Evolutionary conservation across 2,329 filamentous ascomycete genomes (phyloP), one percentile per base, ranked within the genome.

Genomic region (Allantophomopsis cytisporea): DNA sequence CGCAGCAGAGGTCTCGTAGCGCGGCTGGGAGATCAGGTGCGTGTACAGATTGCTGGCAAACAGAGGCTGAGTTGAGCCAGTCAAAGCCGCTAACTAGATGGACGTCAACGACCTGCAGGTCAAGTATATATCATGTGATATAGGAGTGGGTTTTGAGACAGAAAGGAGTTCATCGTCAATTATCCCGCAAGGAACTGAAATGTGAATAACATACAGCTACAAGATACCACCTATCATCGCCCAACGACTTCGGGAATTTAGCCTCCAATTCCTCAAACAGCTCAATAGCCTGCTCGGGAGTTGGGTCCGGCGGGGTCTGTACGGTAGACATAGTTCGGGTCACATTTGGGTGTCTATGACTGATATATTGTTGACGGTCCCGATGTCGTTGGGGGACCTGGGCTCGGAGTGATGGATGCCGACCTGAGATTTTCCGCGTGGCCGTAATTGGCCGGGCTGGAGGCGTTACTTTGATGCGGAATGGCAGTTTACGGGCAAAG

Each of bases 11-110:
- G 61, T 65, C 1, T 57, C 47, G 47, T 63, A 68, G 32, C 62
- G 54, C 0, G 69, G 63, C 43, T 70, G 61, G 33, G 56, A 52
- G 49, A 65, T 68, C 30, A 80, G 63, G 47, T 76, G 59, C 10
- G 61, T 62, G 58, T 79, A 79, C 1, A 80, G 65, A 11, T 66
- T 58, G 18, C 64, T 63, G 14, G 66, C 64, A 39, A 65, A 62
- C 20, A 66, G 62, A 4, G 71, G 69, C 49, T 74, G 61, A 2
- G 64, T 62, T 32, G 65, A 63, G n/a, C 65, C 66, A 8, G 61
- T 61, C 28, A 54, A 42, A 12, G 47, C 42, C 14, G 52, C 48
- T 14, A 54, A 43, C 50, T 51, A 23, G 32, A n/a, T 11, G 5
- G 5, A 3, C 7, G 31, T 17, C 31, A 15, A 10, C 13, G 8